phyloP scores from a whole-genome alignment of 345 rosid species.

The Reutealis trisperma region DNA sequence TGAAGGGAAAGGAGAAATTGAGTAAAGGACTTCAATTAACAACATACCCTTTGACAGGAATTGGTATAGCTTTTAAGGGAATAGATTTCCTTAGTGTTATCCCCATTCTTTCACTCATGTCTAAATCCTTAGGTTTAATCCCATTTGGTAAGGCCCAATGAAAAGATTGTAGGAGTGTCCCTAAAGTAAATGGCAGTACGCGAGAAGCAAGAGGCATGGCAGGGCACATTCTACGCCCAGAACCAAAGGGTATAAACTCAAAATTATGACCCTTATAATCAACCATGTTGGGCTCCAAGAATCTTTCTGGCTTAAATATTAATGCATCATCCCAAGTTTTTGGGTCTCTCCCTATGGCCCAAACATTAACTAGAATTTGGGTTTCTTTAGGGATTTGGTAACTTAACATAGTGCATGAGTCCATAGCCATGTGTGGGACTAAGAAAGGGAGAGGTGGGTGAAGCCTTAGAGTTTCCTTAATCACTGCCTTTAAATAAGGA shows the following conservation, averaged over 20 bases:
- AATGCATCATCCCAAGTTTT: constrained; percentile 56
- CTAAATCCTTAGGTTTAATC: constrained; percentile 48
- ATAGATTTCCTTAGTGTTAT: constrained; percentile 58
- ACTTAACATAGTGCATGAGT: constrained; percentile 53
- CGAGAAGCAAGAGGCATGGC: constrained; percentile 70
- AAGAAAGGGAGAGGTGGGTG: constrained; percentile 81
- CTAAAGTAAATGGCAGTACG: constrained; percentile 62
- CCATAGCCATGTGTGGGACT: constrained; percentile 83
- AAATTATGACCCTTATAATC: constrained; percentile 72
- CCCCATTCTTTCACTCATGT: constrained; percentile 70
- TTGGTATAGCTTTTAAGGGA: constrained; percentile 62
- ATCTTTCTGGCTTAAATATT: constrained; percentile 68
- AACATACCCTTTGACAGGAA: constrained; percentile 27
- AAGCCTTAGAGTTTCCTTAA: constrained; percentile 72
- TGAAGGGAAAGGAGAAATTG: no score
- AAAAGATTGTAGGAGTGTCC: constrained; percentile 56
- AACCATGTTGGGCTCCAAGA: constrained; percentile 35
- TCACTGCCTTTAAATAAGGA: constrained; percentile 65
- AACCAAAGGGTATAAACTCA: constrained; percentile 74
- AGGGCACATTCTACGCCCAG: constrained; percentile 89
- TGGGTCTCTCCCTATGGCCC: constrained; percentile 71
- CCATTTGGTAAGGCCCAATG: constrained; percentile 62
- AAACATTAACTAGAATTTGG: constrained; percentile 65
- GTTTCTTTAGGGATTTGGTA: constrained; percentile 68
- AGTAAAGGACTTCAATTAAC: no score